Evolutionary conservation across 805 yeast species (phyloP), one percentile per base, ranked within the genome.

Genomic region (Pichia phayaonensis): DNA sequence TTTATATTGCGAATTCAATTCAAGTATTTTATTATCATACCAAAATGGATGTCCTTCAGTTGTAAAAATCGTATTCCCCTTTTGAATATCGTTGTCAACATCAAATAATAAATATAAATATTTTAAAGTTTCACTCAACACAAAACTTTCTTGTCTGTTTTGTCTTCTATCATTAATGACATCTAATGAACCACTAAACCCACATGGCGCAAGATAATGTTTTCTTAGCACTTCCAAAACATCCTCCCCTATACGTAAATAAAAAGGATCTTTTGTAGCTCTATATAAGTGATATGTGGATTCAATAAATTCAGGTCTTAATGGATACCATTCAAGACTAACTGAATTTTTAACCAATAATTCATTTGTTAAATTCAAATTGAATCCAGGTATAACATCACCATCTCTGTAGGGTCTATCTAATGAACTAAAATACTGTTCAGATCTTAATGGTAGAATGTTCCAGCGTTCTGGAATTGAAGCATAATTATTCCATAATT

Each of bases 11-110:
- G 45, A 42, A 26, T 52, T 48, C 46, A 16, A 52, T 12, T 31
- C 22, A n/a, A 18, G 21, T 4, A 73, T 50, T 6, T 64, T 56
- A 6, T 65, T 55, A 44, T 78, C 78, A 48, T 76, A 72, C 95
- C 96, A 88, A 54, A 90, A 64, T 4, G 96, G 96, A 65, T 90
- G 98, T 0, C 90, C 97, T 60, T 90, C 98, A 0, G 98, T 90
- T 13, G 92, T 79, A 65, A 90, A 85, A 44, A 84, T 66, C 5
- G 64, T 54, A 42, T 65, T 67, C 31, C 71, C 66, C 2, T 66
- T 65, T 44, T 53, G 56, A 1, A 77, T 56, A 68, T 80, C 74
- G 61, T 89, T 81, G 7, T 72, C 75, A 16, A 74, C 83, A 61
- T 89, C 95, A 69, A 90, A 90, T 42, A 90, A 67, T 27, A 90